Percentiles rank a stretch among this genome's conserved stretches.
phyloP scores from a whole-genome alignment of 2,329 filamentous ascomycete genomes.

The Claviceps spartinae region DNA sequence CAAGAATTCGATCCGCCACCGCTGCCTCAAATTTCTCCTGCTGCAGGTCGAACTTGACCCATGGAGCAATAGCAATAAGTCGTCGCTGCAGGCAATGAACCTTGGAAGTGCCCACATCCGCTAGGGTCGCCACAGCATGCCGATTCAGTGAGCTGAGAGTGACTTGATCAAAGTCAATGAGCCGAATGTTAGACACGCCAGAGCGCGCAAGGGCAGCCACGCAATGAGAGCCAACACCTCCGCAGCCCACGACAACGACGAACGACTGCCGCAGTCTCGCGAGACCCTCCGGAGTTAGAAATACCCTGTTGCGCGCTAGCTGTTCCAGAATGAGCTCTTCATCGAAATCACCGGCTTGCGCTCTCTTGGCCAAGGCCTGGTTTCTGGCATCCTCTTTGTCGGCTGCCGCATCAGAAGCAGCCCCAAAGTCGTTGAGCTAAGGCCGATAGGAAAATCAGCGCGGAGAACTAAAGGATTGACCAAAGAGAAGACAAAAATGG shows the following conservation, averaged over 20 bases:
- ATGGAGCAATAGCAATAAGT: conserved; percentile 76
- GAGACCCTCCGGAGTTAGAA: conserved; percentile 72
- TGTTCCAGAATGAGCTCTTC: conserved; percentile 87
- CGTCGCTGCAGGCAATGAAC: conserved; percentile 71
- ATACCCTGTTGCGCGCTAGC: conserved; percentile 82
- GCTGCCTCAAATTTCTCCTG: conserved; percentile 68
- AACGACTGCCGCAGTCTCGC: conserved; percentile 67
- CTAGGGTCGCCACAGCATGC: conserved; percentile 88
- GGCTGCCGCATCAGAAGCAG: conserved; percentile 29
- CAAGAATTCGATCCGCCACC: conserved; percentile 54
- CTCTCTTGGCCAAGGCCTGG: conserved; percentile 42
- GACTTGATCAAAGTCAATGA: conserved; percentile 97
- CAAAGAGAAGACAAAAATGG: not conserved
- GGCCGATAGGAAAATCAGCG: conserved; percentile 2
- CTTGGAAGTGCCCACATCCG: conserved; percentile 87
- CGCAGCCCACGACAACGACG: conserved; percentile 81
- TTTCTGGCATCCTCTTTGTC: conserved; percentile 51
- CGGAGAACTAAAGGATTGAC: not conserved
- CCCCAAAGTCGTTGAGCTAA: conserved; percentile 49
- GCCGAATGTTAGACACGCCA: conserved; percentile 72
- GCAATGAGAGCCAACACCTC: conserved; percentile 89
- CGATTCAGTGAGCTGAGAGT: conserved; percentile 86
- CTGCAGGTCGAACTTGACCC: conserved; percentile 77
- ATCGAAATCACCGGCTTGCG: conserved; percentile 50
- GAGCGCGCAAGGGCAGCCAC: conserved; percentile 75